These are phyloP conservation scores for Tulasnella calospora DNA, from an alignment of 768 basidiomycete species.

Conservation along the genomic window DNA sequence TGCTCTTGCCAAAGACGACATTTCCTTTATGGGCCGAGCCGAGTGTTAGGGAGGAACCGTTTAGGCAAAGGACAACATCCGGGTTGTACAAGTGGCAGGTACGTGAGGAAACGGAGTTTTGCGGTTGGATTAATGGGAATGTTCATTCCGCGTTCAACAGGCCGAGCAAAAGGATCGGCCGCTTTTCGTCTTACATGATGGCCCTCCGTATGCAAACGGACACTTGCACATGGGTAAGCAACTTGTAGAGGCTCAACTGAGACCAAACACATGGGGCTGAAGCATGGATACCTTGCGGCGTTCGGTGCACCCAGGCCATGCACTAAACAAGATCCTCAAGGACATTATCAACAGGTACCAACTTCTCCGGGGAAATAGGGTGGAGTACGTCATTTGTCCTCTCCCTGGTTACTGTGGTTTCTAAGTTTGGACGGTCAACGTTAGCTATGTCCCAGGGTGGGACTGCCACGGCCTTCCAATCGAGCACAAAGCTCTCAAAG, in stretches of 20 bases:
- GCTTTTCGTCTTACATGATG: slow-evolving; percentile 85
- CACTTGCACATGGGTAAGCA: slow-evolving; percentile 83
- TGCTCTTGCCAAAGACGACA: slow-evolving; percentile 74
- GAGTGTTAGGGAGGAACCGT: slow-evolving; percentile 54
- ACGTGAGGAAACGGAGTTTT: neutral
- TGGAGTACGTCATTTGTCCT: slow-evolving; percentile 59
- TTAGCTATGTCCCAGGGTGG: slow-evolving; percentile 94
- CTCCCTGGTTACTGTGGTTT: neutral
- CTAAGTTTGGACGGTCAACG: neutral
- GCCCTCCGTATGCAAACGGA: slow-evolving; percentile 97
- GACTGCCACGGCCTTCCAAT: slow-evolving; percentile 98
- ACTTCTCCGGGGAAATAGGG: slow-evolving; percentile 65
- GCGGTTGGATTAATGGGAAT: neutral
- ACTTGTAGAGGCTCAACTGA: neutral
- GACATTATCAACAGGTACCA: slow-evolving; percentile 92
- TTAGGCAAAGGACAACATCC: slow-evolving; percentile 60
- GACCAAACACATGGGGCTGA: slow-evolving; percentile 1
- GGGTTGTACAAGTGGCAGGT: slow-evolving; percentile 60
- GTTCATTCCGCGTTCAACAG: slow-evolving; percentile 39
- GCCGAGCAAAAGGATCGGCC: slow-evolving; percentile 60
- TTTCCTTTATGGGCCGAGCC: slow-evolving; percentile 72
- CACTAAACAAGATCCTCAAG: slow-evolving; percentile 92
- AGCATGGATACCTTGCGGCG: neutral
- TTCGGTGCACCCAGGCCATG: slow-evolving; percentile 61
- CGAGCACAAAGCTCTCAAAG: slow-evolving; percentile 84